Conservation (phyloP, 2,329 filamentous ascomycete genomes). For the Ceratocystis smalleyi region DNA sequence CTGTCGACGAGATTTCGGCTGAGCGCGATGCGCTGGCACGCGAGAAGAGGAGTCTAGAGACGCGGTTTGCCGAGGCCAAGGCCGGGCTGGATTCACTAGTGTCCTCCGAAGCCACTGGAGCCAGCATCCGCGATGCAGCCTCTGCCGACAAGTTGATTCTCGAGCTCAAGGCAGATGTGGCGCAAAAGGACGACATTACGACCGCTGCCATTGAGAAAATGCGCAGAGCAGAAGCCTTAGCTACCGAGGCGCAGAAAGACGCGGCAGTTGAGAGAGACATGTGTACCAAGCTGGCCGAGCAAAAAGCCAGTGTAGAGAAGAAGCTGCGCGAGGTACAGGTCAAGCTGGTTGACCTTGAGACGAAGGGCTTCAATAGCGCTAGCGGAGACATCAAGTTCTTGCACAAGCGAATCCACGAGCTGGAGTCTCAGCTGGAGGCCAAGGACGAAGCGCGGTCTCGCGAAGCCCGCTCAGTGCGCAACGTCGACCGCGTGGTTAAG, state of each 20-base stretch:
- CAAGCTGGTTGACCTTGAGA: slow-evolving; percentile 81
- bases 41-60: slow-evolving; percentile 81
- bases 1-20: slow-evolving; percentile 68
- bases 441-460: slow-evolving; percentile 66
- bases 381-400: slow-evolving; percentile 93
- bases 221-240: slow-evolving; percentile 77
- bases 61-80: slow-evolving; percentile 72
- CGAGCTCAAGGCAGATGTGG: slow-evolving; percentile 73
- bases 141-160: slow-evolving; percentile 77
- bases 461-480: slow-evolving; percentile 75
- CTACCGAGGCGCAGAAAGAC: slow-evolving; percentile 83
- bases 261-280: slow-evolving; percentile 72
- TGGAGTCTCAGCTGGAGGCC: slow-evolving; percentile 72
- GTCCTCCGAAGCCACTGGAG: slow-evolving; percentile 53
- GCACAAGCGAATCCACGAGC: slow-evolving; percentile 88
- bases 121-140: slow-evolving; percentile 78
- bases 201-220: slow-evolving; percentile 91
- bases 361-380: slow-evolving; percentile 86
- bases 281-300: slow-evolving; percentile 67
- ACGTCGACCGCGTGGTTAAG: slow-evolving; percentile 84
- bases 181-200: slow-evolving; percentile 86
- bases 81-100: slow-evolving; percentile 77
- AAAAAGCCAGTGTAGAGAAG: slow-evolving; percentile 83
- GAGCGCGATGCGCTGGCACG: slow-evolving; percentile 74
- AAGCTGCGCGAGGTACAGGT: slow-evolving; percentile 79